Base-by-base conservation (phyloP, 345 rosid species). In the Lumnitzera littorea region DNA sequence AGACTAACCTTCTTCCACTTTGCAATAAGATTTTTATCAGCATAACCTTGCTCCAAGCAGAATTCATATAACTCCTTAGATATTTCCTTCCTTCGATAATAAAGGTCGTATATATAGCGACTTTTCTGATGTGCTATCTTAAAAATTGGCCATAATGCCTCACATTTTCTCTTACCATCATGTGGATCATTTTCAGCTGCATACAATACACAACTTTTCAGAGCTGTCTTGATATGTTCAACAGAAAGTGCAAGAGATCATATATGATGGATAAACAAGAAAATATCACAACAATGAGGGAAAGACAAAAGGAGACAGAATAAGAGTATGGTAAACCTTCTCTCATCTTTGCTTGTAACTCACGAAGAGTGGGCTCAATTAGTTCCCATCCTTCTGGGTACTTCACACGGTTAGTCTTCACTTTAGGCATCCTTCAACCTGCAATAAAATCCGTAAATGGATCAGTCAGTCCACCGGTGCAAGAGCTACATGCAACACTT, bases 81-180 rank as follows among this genome's bases (percentile, higher is more conserved):
- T 51, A 90, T 87, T 63, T 83, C 90, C 24, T 79, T 80, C 75
- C 82, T 79, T 29, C 77, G 64, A 65, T 84, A 67, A 15, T 80
- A 83, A 46, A 87, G 89, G 64, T 90, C 83, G 43, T 78, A 90
- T 20, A 90, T 71, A 62, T 84, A 87, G 49, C 82, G 74, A 76
- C 92, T 86, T 71, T 86, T 83, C 66, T 85, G 92, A 66, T 87
- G 91, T 48, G 96, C 75, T 41, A 85, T 80, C 73, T 87, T 85
- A 68, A 85, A 87, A 46, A 84, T 87, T 50, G 92, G 87, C 92
- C 96, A 87, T 48, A 91, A 63, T 2, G 83, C 69, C 70, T 91
- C 91, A 54, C 92, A 85, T 61, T 87, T 87, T 63, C 97, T 82
- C 74, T 85, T 87, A 13, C 92, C 96, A 69, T 87, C 92, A 66